A percentile compares a stretch with the other conserved stretches of the same genome.
Conservation (phyloP, 768 basidiomycete genomes). For the Leucosporidium creatinivorum region DNA sequence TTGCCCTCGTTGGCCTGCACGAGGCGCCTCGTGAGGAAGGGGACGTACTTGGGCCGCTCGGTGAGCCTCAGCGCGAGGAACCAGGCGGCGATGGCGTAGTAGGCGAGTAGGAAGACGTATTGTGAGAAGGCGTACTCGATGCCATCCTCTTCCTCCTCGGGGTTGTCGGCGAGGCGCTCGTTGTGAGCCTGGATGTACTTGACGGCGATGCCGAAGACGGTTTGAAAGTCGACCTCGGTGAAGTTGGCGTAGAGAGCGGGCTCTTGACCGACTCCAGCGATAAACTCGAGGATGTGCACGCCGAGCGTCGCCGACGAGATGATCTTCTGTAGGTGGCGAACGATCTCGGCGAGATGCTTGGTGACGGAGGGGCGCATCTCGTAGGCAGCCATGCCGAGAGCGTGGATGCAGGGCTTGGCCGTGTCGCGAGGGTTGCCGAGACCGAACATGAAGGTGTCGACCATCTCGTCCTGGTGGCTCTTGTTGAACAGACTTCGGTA, state of each 20-base stretch:
- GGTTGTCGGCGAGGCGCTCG: slow-evolving; percentile 32
- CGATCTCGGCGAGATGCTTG: slow-evolving; percentile 65
- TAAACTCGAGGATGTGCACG: slow-evolving; percentile 90
- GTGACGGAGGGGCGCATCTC: slow-evolving; percentile 77
- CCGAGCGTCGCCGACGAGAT: slow-evolving; percentile 90
- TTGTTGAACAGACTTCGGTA: slow-evolving; percentile 71
- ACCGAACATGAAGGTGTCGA: slow-evolving; percentile 45
- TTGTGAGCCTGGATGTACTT: slow-evolving; percentile 85
- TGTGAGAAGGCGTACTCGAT: slow-evolving; percentile 62
- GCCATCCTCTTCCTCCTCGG: slow-evolving; percentile 27
- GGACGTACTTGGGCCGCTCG: slow-evolving; percentile 70
- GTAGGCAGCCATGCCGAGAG: slow-evolving; percentile 75
- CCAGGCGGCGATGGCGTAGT: slow-evolving; percentile 70
- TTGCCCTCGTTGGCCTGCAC: slow-evolving; percentile 74
- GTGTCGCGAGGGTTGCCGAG: slow-evolving; percentile 42
- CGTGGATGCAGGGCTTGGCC: slow-evolving; percentile 83
- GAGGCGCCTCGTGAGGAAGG: slow-evolving; percentile 78
- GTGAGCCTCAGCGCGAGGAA: slow-evolving; percentile 78
- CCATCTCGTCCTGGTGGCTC: slow-evolving; percentile 42
- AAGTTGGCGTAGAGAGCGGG: slow-evolving; percentile 78
- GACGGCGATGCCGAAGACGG: slow-evolving; percentile 87
- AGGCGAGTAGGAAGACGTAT: slow-evolving; percentile 38
- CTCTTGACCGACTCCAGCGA: slow-evolving; percentile 75
- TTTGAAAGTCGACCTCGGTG: slow-evolving; percentile 79
- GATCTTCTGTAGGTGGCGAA: slow-evolving; percentile 83